phyloP scores from a whole-genome alignment of 2,329 filamentous ascomycete genomes.

The Curvularia sp. region DNA sequence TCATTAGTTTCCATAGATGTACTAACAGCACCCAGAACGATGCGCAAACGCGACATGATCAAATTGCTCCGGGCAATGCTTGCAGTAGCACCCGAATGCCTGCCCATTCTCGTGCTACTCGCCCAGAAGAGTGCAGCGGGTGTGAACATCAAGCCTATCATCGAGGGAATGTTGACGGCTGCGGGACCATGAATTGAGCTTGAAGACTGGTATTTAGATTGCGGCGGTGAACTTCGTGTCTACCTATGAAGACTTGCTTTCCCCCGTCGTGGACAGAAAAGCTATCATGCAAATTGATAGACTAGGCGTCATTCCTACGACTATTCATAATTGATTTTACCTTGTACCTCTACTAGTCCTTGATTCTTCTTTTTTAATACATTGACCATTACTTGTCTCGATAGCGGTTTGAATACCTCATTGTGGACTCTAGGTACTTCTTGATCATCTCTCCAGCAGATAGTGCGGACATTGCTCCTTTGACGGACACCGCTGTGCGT shows the following conservation, averaged over 20 bases:
- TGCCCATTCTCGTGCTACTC: slow-evolving; percentile 26
- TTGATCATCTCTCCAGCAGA: not conserved
- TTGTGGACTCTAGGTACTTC: not conserved
- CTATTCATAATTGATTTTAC: not conserved
- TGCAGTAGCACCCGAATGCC: slow-evolving; percentile 19
- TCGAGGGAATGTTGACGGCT: slow-evolving; percentile 18
- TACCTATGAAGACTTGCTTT: not conserved
- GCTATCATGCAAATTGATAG: not conserved
- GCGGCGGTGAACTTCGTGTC: slow-evolving; percentile 13
- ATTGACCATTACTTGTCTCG: not conserved
- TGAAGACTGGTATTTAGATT: slow-evolving; percentile 9
- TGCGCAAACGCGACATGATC: slow-evolving; percentile 18
- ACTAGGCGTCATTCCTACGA: not conserved
- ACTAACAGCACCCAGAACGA: slow-evolving; percentile 9
- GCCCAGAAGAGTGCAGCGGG: slow-evolving; percentile 35
- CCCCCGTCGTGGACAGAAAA: not conserved
- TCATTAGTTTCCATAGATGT: not conserved
- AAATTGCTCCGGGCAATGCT: slow-evolving; percentile 11
- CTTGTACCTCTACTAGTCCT: too few species aligned
- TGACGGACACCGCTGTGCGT: not conserved
- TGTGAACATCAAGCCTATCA: slow-evolving; percentile 30
- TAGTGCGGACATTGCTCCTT: too few species aligned
- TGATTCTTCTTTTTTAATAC: not conserved
- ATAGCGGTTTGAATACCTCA: not conserved
- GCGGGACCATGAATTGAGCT: slow-evolving; percentile 15